Evolutionary conservation across 306 rosid species (phyloP).

Genomic region (Glycine tomentella): DNA sequence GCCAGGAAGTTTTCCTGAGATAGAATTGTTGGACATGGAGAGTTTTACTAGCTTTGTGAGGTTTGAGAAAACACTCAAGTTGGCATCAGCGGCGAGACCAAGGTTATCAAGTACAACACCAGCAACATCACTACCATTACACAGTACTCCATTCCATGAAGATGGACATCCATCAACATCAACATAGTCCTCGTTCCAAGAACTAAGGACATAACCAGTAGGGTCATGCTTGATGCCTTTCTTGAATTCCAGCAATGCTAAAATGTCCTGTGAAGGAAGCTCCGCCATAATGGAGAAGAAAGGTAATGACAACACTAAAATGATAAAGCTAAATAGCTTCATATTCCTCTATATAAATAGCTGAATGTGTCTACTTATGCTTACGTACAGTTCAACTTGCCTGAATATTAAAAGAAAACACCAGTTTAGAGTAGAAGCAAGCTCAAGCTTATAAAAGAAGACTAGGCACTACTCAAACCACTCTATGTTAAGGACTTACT

Average conservation of each 20-base stretch:
- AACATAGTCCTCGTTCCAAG: conserved; percentile 87
- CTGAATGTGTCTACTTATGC: background rate
- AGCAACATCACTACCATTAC: conserved; percentile 76
- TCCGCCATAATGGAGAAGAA: conserved; percentile 65
- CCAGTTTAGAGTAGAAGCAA: background rate
- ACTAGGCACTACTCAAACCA: background rate
- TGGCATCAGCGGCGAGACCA: conserved; percentile 69
- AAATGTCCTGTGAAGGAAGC: conserved; percentile 82
- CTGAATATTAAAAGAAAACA: background rate
- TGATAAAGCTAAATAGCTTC: conserved; percentile 51
- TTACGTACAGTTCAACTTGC: background rate
- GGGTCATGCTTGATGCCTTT: conserved; percentile 87
- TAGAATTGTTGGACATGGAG: conserved; percentile 75
- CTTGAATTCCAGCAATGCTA: conserved; percentile 79
- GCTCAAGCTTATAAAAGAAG: background rate
- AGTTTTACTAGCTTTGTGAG: conserved; percentile 73
- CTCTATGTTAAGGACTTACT: background rate
- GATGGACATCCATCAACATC: conserved; percentile 81
- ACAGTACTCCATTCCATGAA: conserved; percentile 82
- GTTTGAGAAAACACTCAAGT: conserved; percentile 66
- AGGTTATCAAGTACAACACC: conserved; percentile 74
- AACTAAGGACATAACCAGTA: conserved; percentile 70
- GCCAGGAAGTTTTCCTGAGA: conserved; percentile 64
- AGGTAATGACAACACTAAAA: conserved; percentile 60
- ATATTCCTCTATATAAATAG: conserved; percentile 39